Percentiles rank a stretch among this genome's conserved stretches.
These are phyloP conservation scores for Wakefieldia striispora DNA, from an alignment of 768 basidiomycete species.

Conservation along the genomic window DNA sequence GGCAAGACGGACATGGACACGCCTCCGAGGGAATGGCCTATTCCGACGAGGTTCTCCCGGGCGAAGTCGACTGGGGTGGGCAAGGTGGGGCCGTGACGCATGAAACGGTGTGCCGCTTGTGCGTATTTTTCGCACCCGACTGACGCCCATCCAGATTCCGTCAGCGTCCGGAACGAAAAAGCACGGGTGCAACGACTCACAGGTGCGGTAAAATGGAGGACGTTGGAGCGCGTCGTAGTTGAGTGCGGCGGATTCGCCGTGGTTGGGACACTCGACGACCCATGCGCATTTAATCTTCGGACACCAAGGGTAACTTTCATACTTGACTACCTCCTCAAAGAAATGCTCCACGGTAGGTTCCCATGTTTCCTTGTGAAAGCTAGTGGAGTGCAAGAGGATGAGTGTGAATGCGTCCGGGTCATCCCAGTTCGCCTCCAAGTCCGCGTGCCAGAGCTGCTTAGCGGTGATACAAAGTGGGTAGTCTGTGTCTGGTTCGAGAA, in stretches of 20 bases:
- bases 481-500: conserved; percentile 37
- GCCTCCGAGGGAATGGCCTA: conserved; percentile 69
- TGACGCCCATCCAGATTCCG: conserved; percentile 22
- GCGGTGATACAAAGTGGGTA: conserved; percentile 54
- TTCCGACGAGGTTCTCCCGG: conserved; percentile 52
- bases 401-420: conserved; percentile 52
- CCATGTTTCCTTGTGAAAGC: conserved; percentile 77
- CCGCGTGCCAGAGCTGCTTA: conserved; percentile 53
- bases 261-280: conserved; percentile 72
- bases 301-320: neutral
- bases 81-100: conserved; percentile 39
- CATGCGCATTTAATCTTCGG: conserved; percentile 44
- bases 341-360: conserved; percentile 55
- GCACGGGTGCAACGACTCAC: conserved; percentile 31
- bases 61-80: conserved; percentile 47
- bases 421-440: conserved; percentile 34
- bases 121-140: conserved; percentile 69
- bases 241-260: conserved; percentile 57
- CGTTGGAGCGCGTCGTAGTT: conserved; percentile 48
- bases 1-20: conserved; percentile 51
- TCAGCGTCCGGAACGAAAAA: neutral
- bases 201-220: conserved; percentile 44
- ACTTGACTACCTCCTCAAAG: conserved; percentile 34
- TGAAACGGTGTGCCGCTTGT: conserved; percentile 54
- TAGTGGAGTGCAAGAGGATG: conserved; percentile 64